Evolutionary conservation across 2,329 filamentous ascomycete species (phyloP), one percentile per base, ranked within the genome.

Genomic region (Atkinsonella hypoxylon): DNA sequence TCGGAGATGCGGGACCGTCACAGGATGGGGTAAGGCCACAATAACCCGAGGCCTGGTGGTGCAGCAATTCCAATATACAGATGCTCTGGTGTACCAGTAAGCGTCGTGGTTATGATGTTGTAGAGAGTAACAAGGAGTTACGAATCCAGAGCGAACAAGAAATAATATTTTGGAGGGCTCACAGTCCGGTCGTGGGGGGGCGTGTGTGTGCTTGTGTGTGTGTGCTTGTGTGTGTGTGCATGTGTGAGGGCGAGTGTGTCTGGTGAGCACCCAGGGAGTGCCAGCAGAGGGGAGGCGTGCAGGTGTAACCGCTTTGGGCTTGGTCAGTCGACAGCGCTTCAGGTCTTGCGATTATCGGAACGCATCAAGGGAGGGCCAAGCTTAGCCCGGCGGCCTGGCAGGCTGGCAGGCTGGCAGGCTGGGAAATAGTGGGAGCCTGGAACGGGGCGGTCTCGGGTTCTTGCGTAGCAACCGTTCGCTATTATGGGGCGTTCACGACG

Each of bases 111-210:
- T 43, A 49, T 32, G 40, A 45, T 50, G 53, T 53, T 51, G 51
- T 42, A 51, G 50, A 51, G 48, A 50, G 50, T 42, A 49, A 45
- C 44, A 51, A 52, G 49, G 44, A 50, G 41, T 49, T 51, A 47
- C 56, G 52, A 44, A 50, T 44, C 53, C 55, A 62, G 56, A 62
- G 57, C 55, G 56, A 55, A 61, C 58, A 63, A 66, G 64, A 66
- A 67, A 67, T 66, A 67, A 65, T 67, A 67, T 67, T 67, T 67
- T 66, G 63, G 64, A 64, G 48, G 48, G 45, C 51, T 49, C 51
- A 51, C 48, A 42, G 54, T 50, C 48, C 45, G 51, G 49, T 53
- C 45, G 51, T 48, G 50, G 48, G 50, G 34, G 32, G 40, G 54
- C 43, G 56, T 44, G 51, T 38, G 52, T 40, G 44, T 47, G 50